Evolutionary conservation across 805 yeast species (phyloP), one percentile per base, ranked within the genome.

Genomic region (Starmerella floris): DNA sequence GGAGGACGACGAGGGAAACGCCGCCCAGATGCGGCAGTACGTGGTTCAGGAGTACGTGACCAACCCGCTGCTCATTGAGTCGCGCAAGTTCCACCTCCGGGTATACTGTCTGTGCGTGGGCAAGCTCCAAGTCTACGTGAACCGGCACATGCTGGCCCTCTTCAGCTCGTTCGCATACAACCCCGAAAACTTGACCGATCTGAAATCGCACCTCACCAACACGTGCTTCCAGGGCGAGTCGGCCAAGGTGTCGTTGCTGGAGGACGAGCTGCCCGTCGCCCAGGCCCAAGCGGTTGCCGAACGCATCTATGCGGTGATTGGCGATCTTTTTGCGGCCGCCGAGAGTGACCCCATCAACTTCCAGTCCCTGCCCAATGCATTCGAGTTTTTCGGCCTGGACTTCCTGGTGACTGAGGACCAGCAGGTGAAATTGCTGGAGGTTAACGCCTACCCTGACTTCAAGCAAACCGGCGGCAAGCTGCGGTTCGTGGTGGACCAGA

Each of bases 371-470:
- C 61, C 64, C 1, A 84, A 84, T 59, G 88, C 93, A 0, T 73
- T 83, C 56, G 98, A 91, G 60, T 69, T 83, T 5, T 91, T 70
- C 57, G 98, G 98, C 0, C 66, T 91, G 15, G 98, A 91, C 59
- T 87, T 85, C 59, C 61, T 91, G 42, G 81, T 91, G 16, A 77
- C 76, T 52, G 64, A 73, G 25, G 42, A 46, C 26, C 56, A 60
- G 20, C 58, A 68, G 13, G 88, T 81, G 2, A 68, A 67, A 35
- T 57, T 91, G 23, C 62, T 88, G 33, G 97, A 91, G 60, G 83
- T 85, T 35, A 91, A 91, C 56, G 79, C 97, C 15, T 91, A 79
- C 56, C 98, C 98, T 1, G 98, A 91, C 58, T 91, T 91, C 64
- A 85, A 84, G 56, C 98, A 91, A 62, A 91, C 97, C 0, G 98